These are phyloP conservation scores for Malus fusca DNA, from an alignment of 306 rosid genomes.

Conservation along the genomic window DNA sequence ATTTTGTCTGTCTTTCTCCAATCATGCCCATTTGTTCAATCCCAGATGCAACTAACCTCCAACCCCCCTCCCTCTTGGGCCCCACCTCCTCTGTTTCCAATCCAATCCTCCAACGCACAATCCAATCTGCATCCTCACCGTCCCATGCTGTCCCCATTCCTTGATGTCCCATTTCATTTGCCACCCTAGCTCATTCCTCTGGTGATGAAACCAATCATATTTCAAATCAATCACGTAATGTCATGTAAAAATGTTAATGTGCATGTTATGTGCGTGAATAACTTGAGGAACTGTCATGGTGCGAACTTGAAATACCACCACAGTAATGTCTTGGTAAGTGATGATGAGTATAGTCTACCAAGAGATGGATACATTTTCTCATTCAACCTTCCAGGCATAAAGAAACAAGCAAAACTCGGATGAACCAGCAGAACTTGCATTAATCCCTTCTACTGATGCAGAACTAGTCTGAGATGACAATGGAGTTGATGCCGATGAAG, in stretches of 20 bases:
- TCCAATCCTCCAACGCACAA: conserved; percentile 16
- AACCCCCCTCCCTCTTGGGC: conserved; percentile 20
- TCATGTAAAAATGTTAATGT: too few species aligned
- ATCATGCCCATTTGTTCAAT: conserved; percentile 43
- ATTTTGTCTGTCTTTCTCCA: conserved; percentile 45
- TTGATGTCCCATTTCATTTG: conserved; percentile 19
- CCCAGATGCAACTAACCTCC: conserved; percentile 55
- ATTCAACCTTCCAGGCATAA: conserved; percentile 86
- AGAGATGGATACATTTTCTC: neutral
- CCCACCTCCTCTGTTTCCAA: conserved; percentile 29
- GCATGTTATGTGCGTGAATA: too few species aligned
- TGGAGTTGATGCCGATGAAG: conserved; percentile 42
- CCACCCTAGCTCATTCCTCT: conserved; percentile 28
- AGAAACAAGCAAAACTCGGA: conserved; percentile 82
- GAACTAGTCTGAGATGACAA: conserved; percentile 42
- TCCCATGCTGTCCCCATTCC: conserved; percentile 25
- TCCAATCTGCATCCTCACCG: conserved; percentile 28
- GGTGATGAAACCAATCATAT: neutral
- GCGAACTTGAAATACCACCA: neutral
- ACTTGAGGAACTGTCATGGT: accelerated
- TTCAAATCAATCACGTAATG: neutral
- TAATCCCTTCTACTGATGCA: conserved; percentile 49
- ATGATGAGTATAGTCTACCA: neutral
- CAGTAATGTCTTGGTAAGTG: neutral
- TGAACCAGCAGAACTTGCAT: conserved; percentile 45